A percentile compares a stretch with the other conserved stretches of the same genome.
phyloP scores from a whole-genome alignment of 768 basidiomycete species.

The Lactifluus volemus region DNA sequence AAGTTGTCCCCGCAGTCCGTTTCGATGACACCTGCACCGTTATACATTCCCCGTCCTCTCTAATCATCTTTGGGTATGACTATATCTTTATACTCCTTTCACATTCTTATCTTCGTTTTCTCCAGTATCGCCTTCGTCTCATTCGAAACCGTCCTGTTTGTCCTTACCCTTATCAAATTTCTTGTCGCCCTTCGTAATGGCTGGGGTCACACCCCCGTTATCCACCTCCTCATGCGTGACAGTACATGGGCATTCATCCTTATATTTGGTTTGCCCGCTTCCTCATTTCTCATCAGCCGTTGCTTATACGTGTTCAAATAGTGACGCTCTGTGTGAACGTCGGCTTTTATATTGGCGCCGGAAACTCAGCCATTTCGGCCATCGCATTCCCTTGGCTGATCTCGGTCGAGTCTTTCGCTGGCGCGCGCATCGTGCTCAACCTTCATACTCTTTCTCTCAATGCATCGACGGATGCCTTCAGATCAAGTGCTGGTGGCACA shows the following conservation, averaged over 20 bases:
- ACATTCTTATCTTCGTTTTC: neutral
- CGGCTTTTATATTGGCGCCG: constrained; percentile 12
- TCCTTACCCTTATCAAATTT: constrained; percentile 22
- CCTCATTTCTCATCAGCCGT: neutral
- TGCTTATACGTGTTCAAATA: neutral
- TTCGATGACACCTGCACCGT: constrained; percentile 14
- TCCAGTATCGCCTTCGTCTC: constrained; percentile 21
- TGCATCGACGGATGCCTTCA: neutral
- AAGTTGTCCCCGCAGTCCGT: neutral
- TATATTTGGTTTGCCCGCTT: constrained; percentile 21
- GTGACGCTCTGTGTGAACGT: constrained; percentile 15
- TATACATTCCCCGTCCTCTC: neutral
- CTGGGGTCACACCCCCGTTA: constrained; percentile 20
- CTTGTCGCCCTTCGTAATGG: constrained; percentile 18
- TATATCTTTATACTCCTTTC: neutral
- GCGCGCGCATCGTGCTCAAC: constrained; percentile 10
- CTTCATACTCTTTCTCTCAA: constrained; percentile 4
- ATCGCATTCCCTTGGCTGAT: constrained; percentile 14
- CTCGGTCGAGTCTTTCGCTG: constrained; percentile 10
- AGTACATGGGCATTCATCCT: constrained; percentile 24
- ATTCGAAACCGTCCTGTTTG: constrained; percentile 23
- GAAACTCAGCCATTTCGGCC: neutral
- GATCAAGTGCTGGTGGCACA: neutral
- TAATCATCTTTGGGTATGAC: constrained; percentile 14
- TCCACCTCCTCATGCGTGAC: constrained; percentile 22